Base-by-base conservation (phyloP, 192 early-diverging fungal genomes). In the Thamnidium elegans region DNA sequence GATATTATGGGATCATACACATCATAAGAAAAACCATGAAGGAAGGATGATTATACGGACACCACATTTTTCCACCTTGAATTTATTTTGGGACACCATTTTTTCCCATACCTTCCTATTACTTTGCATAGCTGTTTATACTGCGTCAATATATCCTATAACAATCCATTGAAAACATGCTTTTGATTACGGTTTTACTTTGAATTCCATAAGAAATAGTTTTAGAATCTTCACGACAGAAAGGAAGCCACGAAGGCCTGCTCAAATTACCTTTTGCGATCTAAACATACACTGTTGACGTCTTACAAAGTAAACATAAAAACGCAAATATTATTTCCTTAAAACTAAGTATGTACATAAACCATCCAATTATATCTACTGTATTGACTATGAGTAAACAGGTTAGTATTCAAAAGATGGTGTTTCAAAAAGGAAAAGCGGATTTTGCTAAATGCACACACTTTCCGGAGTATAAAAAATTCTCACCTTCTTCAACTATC, bases 271-370 rank as follows among this genome's bases (percentile, higher is more conserved):
- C 10, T 46, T 46, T 46, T 46, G 45, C 10, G 45, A 7, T 3
- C 3, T 7, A 46, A 3, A 46, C 45, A 46, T 11, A 46, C 3
- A 46, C 10, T 46, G 45, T n/a, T n/a, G n/a, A n/a, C n/a, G n/a
- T n/a, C n/a, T n/a, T 46, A 46, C 3, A 46, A 46, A 11, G 45
- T 7, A 46, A 46, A 46, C 45, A 46, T 11, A 46, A 36, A 46
- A 46, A 46, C 45, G 11, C 45, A 46, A 46, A 46, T 46, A 46
- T 46, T 46, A 46, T 46, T 46, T 46, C 45, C 45, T 46, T 46
- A 46, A 46, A 46, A 46, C 45, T 46, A 46, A 46, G 45, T 46
- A 46, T 46, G 45, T 46, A 46, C 45, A 46, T 46, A 46, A 46
- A 46, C 45, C 45, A 46, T 10, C 45, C 45, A 46, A 46, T 46